Percentiles rank a stretch among this genome's conserved stretches.
Evolutionary conservation across 148 eudicot genomes (phyloP).

Genomic region (Agrostemma githago): DNA sequence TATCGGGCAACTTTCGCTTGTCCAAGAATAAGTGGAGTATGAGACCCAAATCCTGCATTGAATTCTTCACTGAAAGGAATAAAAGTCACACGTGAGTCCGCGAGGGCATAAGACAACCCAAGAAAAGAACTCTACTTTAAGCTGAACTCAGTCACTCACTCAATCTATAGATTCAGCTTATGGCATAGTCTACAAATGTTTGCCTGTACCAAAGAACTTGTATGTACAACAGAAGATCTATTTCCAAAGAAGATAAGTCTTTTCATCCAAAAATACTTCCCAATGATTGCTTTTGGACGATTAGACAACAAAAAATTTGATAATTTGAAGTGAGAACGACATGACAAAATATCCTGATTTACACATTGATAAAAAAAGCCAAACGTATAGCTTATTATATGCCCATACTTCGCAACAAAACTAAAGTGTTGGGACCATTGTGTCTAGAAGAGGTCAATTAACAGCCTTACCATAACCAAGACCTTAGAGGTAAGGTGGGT

Average conservation of each 20-base stretch:
- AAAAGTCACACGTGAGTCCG: constrained; percentile 7
- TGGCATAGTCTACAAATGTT: neutral
- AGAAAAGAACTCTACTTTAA: neutral
- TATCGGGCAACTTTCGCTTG: constrained; percentile 88
- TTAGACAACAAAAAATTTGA: neutral
- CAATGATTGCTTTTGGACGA: neutral
- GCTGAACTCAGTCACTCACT: constrained; percentile 1
- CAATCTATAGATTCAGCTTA: neutral
- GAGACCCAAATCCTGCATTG: constrained; percentile 93
- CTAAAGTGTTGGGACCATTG: neutral
- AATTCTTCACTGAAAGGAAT: constrained; percentile 76
- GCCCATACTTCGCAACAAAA: neutral
- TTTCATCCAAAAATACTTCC: neutral
- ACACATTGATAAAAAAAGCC: neutral
- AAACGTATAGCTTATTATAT: neutral
- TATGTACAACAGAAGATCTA: neutral
- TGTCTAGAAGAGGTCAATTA: neutral
- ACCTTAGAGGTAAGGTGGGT: neutral
- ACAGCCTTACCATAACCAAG: neutral
- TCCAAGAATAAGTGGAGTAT: constrained; percentile 86
- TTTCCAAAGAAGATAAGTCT: neutral
- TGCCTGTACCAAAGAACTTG: neutral
- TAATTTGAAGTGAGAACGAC: neutral
- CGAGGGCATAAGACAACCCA: neutral
- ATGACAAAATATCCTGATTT: neutral